These are phyloP conservation scores for Kockiozyma suomiensis DNA, from an alignment of 805 yeast species.

Conservation along the genomic window DNA sequence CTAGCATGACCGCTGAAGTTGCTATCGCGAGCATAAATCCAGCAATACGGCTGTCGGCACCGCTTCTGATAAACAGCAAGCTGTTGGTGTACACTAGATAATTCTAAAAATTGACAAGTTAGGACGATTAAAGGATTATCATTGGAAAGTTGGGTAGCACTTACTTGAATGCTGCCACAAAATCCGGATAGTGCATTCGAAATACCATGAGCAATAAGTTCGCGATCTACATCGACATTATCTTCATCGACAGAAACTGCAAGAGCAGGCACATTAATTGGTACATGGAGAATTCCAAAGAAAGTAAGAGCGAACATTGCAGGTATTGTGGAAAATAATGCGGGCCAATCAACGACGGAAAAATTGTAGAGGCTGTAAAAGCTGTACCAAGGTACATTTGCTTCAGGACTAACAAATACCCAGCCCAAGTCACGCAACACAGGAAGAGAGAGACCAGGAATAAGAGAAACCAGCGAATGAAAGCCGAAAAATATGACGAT, in stretches of 20 bases:
- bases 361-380: conserved; percentile 77
- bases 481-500: conserved; percentile 68
- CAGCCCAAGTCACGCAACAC: conserved; percentile 75
- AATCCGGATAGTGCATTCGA: conserved; percentile 85
- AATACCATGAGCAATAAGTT: conserved; percentile 91
- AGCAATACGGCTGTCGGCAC: conserved; percentile 86
- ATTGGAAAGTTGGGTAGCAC: background rate
- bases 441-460: conserved; percentile 66
- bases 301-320: conserved; percentile 95
- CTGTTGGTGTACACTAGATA: conserved; percentile 94
- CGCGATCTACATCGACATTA: conserved; percentile 83
- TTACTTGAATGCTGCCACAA: conserved; percentile 75
- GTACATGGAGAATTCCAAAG: conserved; percentile 94
- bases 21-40: conserved; percentile 87
- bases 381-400: conserved; percentile 81
- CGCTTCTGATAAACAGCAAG: conserved; percentile 87
- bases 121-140: no score
- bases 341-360: conserved; percentile 70
- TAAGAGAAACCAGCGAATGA: conserved; percentile 64
- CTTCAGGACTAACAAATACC: conserved; percentile 70
- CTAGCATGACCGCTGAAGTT: conserved; percentile 76
- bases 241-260: conserved; percentile 87
- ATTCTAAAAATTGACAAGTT: conserved; percentile 46
- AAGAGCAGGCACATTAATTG: conserved; percentile 95
- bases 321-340: conserved; percentile 71